Evolutionary conservation across 306 rosid species (phyloP).

Genomic region (Quercus agrifolia): DNA sequence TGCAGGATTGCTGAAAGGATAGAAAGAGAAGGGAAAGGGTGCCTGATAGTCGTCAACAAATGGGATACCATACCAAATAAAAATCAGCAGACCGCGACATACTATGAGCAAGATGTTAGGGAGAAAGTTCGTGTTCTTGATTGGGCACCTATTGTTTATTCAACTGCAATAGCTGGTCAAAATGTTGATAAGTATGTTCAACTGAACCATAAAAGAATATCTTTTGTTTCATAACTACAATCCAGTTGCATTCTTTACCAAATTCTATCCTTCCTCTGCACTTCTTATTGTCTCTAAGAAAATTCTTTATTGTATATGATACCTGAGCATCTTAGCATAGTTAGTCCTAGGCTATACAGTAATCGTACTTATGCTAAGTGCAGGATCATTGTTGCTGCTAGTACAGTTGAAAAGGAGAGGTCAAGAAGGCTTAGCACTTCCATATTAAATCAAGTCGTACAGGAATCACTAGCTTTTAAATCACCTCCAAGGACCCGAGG

Average conservation of each 20-base stretch:
- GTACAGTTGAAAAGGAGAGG: conserved; percentile 87
- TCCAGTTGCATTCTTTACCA: conserved; percentile 12
- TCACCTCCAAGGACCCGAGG: conserved; percentile 94
- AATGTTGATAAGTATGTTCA: conserved; percentile 84
- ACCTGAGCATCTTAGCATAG: background rate
- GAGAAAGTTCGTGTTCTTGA: conserved; percentile 78
- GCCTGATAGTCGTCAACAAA: conserved; percentile 91
- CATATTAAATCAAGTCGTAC: conserved; percentile 82
- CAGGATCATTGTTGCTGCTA: conserved; percentile 85
- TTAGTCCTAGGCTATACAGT: background rate
- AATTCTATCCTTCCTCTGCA: background rate
- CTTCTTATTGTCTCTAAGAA: background rate
- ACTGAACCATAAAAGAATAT: background rate
- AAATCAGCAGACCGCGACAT: conserved; percentile 82
- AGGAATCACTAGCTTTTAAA: conserved; percentile 87
- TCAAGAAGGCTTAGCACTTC: conserved; percentile 90
- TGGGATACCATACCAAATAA: conserved; percentile 99
- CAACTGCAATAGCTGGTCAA: conserved; percentile 83
- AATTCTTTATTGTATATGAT: background rate
- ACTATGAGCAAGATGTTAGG: conserved; percentile 90
- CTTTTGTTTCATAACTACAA: background rate
- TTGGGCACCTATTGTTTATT: conserved; percentile 94
- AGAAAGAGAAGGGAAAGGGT: conserved; percentile 92
- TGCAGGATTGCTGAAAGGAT: conserved; percentile 94
- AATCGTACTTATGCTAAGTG: conserved; percentile 21